phyloP scores from a whole-genome alignment of 2,329 filamentous ascomycete genomes.

The Colletotrichum chlorophyti region DNA sequence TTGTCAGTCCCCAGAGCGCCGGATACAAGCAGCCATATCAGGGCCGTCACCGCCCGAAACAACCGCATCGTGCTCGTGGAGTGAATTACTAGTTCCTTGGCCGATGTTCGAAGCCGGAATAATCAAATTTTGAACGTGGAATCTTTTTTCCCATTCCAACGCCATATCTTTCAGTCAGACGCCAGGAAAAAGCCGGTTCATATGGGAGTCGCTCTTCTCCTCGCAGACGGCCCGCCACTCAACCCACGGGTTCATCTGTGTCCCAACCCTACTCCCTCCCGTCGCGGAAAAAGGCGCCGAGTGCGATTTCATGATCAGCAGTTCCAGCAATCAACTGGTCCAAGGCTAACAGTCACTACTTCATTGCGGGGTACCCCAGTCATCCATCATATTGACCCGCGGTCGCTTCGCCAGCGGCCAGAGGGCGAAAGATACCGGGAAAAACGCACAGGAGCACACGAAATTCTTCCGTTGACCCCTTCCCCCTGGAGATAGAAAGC shows the following conservation, averaged over 20 bases:
- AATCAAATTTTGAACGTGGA: no score
- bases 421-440: background rate
- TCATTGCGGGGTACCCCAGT: constrained; percentile 13
- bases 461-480: background rate
- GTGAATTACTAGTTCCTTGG: constrained; percentile 2
- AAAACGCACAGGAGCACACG: no score
- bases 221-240: no score
- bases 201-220: background rate
- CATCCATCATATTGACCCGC: background rate
- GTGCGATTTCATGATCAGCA: background rate
- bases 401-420: background rate
- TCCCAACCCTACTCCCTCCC: background rate
- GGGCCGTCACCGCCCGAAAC: background rate
- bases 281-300: constrained; percentile 20
- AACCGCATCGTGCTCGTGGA: background rate
- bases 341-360: background rate
- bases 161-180: background rate
- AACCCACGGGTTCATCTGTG: no score
- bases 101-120: no score
- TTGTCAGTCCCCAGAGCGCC: constrained; percentile 43
- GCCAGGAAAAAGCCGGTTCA: background rate
- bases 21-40: constrained; percentile 27
- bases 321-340: constrained; percentile 23
- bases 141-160: background rate
- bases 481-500: no score